A percentile compares a stretch with the other conserved stretches of the same genome.
Conservation (phyloP, 805 yeast species). For the Lipomyces anomalus region DNA sequence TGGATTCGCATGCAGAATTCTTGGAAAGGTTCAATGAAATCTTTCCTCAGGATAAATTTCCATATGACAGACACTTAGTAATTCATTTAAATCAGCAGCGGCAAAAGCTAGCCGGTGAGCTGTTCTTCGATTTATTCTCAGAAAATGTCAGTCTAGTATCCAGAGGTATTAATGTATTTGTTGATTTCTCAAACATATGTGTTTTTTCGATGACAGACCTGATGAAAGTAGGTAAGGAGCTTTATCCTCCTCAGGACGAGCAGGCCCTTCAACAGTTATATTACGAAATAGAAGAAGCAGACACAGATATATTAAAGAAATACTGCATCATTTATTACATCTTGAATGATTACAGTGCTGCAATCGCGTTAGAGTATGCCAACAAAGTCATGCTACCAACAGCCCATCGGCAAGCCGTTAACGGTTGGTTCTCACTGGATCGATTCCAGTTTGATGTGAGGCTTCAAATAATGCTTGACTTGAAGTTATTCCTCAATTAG, state of each 20-base stretch:
- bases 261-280: background rate
- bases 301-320: background rate
- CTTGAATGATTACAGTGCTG: background rate
- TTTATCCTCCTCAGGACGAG: background rate
- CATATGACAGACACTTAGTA: background rate
- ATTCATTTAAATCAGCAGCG: background rate
- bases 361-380: background rate
- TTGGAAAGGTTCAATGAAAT: background rate
- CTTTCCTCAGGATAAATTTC: background rate
- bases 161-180: no score
- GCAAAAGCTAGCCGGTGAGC: background rate
- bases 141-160: no score
- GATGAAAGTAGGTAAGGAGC: background rate
- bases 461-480: no score
- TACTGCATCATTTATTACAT: background rate
- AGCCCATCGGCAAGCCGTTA: background rate
- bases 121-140: background rate
- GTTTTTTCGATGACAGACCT: background rate
- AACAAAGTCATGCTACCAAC: background rate
- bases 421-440: background rate
- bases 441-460: background rate
- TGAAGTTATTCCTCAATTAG: no score
- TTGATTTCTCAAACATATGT: background rate
- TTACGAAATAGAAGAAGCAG: background rate
- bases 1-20: no score